These are phyloP conservation scores for Leccinum subgranulosum DNA, from an alignment of 768 basidiomycete genomes.

Conservation along the genomic window DNA sequence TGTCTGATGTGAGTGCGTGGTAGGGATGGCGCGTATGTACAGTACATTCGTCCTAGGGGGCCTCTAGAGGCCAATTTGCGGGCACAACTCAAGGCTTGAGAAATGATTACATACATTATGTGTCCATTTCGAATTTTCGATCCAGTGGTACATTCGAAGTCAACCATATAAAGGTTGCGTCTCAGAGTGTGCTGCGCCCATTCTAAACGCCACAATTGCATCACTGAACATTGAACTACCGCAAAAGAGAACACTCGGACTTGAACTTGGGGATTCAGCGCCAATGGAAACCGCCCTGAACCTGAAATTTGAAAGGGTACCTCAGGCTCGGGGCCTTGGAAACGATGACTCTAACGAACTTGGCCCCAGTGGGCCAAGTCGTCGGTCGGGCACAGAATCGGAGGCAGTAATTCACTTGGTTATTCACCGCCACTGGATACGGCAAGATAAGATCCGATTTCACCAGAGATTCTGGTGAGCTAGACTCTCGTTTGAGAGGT, in stretches of 20 bases:
- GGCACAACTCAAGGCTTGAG: conserved; percentile 73
- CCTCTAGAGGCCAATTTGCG: conserved; percentile 82
- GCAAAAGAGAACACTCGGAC: not conserved
- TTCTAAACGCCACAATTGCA: not conserved
- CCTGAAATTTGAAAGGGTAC: too few relatives aligned
- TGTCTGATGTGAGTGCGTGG: not conserved
- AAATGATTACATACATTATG: conserved; percentile 2
- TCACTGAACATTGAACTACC: not conserved
- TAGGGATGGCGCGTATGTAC: conserved; percentile 88
- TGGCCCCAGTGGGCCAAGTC: too few relatives aligned
- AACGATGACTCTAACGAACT: too few relatives aligned
- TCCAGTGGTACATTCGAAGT: not conserved
- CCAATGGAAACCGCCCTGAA: too few relatives aligned
- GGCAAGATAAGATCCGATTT: too few relatives aligned
- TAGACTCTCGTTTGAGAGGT: too few relatives aligned
- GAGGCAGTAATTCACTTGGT: too few relatives aligned
- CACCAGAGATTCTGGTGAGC: too few relatives aligned
- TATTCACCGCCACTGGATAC: too few relatives aligned
- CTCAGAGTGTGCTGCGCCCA: not conserved
- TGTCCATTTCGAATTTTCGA: conserved; percentile 8
- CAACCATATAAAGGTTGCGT: not conserved
- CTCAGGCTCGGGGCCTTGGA: too few relatives aligned
- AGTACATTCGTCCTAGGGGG: conserved; percentile 90
- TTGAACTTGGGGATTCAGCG: too few relatives aligned
- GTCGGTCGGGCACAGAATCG: too few relatives aligned